These are phyloP conservation scores for Xylaria arbuscula DNA, from an alignment of 2,329 filamentous ascomycete genomes.

Conservation along the genomic window DNA sequence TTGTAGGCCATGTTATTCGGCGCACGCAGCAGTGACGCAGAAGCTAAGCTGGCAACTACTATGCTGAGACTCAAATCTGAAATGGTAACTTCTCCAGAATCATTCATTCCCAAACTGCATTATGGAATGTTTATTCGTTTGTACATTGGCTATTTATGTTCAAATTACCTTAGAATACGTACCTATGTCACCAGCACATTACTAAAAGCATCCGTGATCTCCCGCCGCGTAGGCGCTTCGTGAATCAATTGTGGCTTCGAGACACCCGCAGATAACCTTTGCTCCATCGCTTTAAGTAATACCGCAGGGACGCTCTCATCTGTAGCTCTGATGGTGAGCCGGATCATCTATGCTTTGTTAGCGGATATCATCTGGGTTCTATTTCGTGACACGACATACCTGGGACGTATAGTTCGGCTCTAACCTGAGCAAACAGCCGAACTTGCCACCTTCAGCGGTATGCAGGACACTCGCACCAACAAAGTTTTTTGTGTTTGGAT, in stretches of 20 bases:
- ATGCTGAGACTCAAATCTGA: neutral
- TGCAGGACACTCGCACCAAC: conserved; percentile 90
- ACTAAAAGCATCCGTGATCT: conserved; percentile 67
- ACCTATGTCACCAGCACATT: conserved; percentile 63
- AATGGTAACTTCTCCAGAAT: conserved; percentile 5
- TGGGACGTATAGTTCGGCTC: conserved; percentile 94
- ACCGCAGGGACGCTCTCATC: conserved; percentile 87
- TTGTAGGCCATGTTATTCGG: conserved; percentile 3
- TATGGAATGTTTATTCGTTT: conserved; percentile 27
- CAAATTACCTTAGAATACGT: conserved; percentile 29
- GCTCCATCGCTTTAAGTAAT: conserved; percentile 87
- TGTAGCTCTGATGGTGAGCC: conserved; percentile 91
- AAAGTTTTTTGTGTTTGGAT: conserved; percentile 92
- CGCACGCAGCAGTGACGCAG: neutral
- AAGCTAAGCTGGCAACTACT: neutral
- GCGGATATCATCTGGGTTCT: conserved; percentile 3
- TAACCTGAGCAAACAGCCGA: conserved; percentile 90
- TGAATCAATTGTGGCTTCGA: conserved; percentile 56
- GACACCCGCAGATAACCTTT: conserved; percentile 72
- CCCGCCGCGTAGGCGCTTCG: conserved; percentile 57
- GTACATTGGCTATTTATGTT: conserved; percentile 33
- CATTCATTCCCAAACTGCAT: conserved; percentile 10
- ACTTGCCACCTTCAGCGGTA: conserved; percentile 86
- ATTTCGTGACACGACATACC: conserved; percentile 65
- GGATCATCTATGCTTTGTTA: conserved; percentile 75